Conservation (phyloP, 805 yeast genomes). For the Yamadazyma ubonensis region DNA sequence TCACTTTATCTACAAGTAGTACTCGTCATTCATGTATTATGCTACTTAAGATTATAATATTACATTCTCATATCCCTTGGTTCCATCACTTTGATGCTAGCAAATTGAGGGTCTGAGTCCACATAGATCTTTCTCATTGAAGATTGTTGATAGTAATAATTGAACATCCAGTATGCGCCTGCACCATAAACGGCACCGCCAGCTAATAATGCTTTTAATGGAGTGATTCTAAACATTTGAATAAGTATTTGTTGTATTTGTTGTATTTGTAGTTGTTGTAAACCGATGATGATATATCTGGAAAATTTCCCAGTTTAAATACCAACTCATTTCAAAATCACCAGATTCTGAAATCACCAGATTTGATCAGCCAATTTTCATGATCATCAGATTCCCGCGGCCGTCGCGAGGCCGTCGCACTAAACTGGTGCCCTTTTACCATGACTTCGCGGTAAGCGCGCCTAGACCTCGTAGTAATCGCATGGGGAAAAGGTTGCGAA, state of each 20-base stretch:
- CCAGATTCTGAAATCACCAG: slow-evolving; percentile 11
- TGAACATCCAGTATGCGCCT: slow-evolving; percentile 34
- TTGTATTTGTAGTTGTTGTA: neutral
- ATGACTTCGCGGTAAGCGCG: neutral
- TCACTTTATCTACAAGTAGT: neutral
- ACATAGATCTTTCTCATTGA: slow-evolving; percentile 30
- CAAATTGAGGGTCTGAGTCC: slow-evolving; percentile 28
- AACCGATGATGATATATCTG: neutral
- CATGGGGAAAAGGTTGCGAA: too few relatives aligned
- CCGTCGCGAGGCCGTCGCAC: too few relatives aligned
- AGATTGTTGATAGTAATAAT: slow-evolving; percentile 30
- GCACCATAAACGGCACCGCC: slow-evolving; percentile 35
- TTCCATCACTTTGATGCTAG: slow-evolving; percentile 24
- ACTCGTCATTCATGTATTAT: slow-evolving; percentile 3
- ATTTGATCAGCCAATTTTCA: slow-evolving; percentile 7
- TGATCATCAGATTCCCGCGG: slow-evolving; percentile 3
- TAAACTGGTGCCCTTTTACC: too few relatives aligned
- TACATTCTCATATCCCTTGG: slow-evolving; percentile 15
- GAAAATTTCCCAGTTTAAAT: neutral
- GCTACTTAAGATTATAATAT: neutral
- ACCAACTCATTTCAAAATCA: neutral
- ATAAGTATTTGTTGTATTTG: neutral
- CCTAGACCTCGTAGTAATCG: too few relatives aligned
- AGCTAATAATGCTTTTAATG: slow-evolving; percentile 26
- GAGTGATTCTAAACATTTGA: slow-evolving; percentile 16